Conservation (phyloP, 192 early-diverging fungal species). For the Rhizoclosmatium globosum region DNA sequence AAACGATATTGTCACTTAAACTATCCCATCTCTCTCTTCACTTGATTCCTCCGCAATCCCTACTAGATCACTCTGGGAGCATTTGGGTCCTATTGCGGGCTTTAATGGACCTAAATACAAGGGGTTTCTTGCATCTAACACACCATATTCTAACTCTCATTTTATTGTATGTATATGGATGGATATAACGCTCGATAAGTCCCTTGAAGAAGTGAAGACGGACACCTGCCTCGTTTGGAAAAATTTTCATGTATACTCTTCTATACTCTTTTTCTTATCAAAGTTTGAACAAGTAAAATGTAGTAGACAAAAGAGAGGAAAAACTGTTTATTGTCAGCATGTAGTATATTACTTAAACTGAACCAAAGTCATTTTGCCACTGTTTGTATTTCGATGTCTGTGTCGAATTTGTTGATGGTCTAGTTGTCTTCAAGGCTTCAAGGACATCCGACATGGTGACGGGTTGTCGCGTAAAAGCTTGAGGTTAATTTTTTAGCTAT, state of each 20-base stretch:
- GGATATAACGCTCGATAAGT: too few species aligned
- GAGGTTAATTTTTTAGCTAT: background rate
- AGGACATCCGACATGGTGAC: conserved; percentile 23
- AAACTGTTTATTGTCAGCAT: background rate
- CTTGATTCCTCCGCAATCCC: too few species aligned
- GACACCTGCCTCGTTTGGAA: background rate
- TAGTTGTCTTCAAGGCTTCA: conserved; percentile 10
- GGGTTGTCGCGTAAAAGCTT: conserved; percentile 8
- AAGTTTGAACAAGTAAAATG: background rate
- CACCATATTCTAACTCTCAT: too few species aligned
- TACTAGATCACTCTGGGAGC: too few species aligned
- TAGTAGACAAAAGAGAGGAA: background rate
- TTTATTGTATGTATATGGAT: too few species aligned
- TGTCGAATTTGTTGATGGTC: conserved; percentile 11
- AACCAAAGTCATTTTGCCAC: conserved; percentile 28
- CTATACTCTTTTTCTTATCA: too few species aligned
- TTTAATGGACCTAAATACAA: too few species aligned
- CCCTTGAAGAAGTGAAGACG: background rate
- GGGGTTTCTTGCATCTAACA: too few species aligned
- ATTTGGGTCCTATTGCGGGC: too few species aligned
- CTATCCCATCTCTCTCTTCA: too few species aligned
- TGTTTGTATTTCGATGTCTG: conserved; percentile 7
- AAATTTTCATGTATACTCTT: too few species aligned
- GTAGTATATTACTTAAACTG: background rate
- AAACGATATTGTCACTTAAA: too few species aligned